Evolutionary conservation across 2,329 filamentous ascomycete genomes (phyloP).

Genomic region (Pseudogymnoascus sp.): DNA sequence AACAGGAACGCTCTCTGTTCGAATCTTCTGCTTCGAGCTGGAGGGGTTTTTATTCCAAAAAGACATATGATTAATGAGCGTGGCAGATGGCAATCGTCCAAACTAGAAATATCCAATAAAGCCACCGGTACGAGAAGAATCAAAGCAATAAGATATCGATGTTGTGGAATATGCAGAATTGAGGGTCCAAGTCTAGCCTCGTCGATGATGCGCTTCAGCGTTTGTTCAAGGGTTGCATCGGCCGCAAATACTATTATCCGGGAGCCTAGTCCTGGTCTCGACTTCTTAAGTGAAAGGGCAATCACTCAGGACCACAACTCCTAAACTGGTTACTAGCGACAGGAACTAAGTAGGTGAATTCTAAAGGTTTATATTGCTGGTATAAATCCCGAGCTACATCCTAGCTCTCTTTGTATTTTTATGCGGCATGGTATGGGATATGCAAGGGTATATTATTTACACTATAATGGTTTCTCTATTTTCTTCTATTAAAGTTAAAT

Average conservation of each 20-base stretch:
- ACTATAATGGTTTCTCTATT: not conserved
- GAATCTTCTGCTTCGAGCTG: slow-evolving; percentile 11
- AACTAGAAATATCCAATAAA: slow-evolving; percentile 1
- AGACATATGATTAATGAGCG: slow-evolving; percentile 12
- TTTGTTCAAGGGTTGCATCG: not conserved
- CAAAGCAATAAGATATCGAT: slow-evolving; percentile 7
- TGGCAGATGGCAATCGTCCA: not conserved
- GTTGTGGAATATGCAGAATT: not conserved
- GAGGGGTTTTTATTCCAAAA: slow-evolving; percentile 13
- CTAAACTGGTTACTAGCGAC: not conserved
- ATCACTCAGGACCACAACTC: not conserved
- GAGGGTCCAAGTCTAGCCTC: not conserved
- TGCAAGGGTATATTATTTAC: too few relatives aligned
- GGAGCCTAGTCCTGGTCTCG: too few relatives aligned
- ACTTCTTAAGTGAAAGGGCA: too few relatives aligned
- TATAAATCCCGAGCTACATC: not conserved
- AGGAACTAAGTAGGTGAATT: not conserved
- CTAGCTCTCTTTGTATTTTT: too few relatives aligned
- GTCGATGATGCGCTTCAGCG: not conserved
- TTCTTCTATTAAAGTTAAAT: too few relatives aligned
- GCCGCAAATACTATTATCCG: not conserved
- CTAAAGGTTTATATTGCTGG: not conserved
- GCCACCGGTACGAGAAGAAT: not conserved
- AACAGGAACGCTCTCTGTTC: slow-evolving; percentile 7
- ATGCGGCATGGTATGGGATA: too few relatives aligned